These are phyloP conservation scores for Cicer bijugum DNA, from an alignment of 306 rosid genomes.

Conservation along the genomic window DNA sequence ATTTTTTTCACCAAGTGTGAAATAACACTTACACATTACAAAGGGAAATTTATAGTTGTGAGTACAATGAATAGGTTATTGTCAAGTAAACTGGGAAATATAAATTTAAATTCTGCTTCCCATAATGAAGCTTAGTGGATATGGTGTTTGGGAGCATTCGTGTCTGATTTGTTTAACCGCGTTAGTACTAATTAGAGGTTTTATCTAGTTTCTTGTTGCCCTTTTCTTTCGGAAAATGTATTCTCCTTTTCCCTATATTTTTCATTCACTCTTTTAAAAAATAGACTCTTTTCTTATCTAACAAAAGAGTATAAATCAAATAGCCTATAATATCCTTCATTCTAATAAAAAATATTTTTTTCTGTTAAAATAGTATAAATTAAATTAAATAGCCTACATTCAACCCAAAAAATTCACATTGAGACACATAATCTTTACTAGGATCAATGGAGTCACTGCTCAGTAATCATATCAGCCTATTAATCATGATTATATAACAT, in stretches of 20 bases:
- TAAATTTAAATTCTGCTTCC: conserved; percentile 3
- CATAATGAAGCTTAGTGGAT: neutral
- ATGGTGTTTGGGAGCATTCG: neutral
- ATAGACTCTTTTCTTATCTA: neutral
- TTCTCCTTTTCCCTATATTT: conserved; percentile 1
- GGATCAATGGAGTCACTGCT: neutral
- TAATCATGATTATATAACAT: neutral
- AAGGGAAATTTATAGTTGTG: neutral
- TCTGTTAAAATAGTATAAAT: conserved; percentile 6
- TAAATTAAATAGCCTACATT: neutral
- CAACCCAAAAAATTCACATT: neutral
- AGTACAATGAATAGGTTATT: conserved; percentile 1
- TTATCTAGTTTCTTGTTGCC: conserved; percentile 2
- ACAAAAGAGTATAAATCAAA: conserved; percentile 9
- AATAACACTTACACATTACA: neutral
- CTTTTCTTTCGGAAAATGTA: neutral
- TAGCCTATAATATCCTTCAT: neutral
- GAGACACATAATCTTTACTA: neutral
- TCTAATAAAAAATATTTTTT: neutral
- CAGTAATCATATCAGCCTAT: neutral
- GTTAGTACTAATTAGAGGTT: neutral
- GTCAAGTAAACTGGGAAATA: neutral
- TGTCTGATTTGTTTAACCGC: neutral
- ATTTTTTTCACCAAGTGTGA: neutral
- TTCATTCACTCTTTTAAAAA: neutral